phyloP scores from a whole-genome alignment of 257 asterid genomes.

The Ilex aquifolium region DNA sequence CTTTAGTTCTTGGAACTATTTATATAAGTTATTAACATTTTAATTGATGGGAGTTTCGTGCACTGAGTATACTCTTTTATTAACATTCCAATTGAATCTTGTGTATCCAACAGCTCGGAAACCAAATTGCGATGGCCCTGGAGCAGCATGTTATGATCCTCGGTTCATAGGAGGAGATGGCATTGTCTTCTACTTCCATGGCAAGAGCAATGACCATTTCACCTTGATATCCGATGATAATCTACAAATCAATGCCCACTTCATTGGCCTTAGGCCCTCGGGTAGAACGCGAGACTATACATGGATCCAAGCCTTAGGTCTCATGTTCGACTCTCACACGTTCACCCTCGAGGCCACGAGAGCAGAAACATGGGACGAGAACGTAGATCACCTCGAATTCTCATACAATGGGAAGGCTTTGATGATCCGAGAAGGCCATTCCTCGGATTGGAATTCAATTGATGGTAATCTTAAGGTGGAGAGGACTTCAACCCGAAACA shows the following conservation, averaged over 20 bases:
- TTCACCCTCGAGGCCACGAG: constrained; percentile 18
- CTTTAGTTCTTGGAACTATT: no score
- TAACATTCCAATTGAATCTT: background rate
- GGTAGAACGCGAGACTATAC: constrained; percentile 15
- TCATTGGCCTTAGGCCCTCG: constrained; percentile 14
- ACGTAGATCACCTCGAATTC: no score
- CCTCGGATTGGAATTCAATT: no score
- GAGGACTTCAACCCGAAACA: no score
- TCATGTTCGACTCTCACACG: constrained; percentile 17
- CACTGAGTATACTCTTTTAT: no score
- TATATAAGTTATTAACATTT: no score
- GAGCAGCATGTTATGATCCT: constrained; percentile 20
- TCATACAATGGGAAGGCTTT: no score
- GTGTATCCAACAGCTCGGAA: constrained; percentile 9
- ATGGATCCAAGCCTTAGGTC: constrained; percentile 20
- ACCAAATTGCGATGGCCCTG: constrained; percentile 22
- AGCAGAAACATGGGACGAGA: constrained; percentile 8
- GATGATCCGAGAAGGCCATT: no score
- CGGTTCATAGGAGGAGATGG: constrained; percentile 23
- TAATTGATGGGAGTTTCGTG: no score
- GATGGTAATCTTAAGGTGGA: no score
- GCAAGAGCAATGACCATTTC: constrained; percentile 17
- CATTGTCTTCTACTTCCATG: constrained; percentile 23
- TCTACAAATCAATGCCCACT: constrained; percentile 19
- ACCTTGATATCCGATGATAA: constrained; percentile 16